Percentiles rank a stretch among this genome's conserved stretches.
phyloP scores from a whole-genome alignment of 352 stramenopile genomes.

The Globisporangium echinulatum region DNA sequence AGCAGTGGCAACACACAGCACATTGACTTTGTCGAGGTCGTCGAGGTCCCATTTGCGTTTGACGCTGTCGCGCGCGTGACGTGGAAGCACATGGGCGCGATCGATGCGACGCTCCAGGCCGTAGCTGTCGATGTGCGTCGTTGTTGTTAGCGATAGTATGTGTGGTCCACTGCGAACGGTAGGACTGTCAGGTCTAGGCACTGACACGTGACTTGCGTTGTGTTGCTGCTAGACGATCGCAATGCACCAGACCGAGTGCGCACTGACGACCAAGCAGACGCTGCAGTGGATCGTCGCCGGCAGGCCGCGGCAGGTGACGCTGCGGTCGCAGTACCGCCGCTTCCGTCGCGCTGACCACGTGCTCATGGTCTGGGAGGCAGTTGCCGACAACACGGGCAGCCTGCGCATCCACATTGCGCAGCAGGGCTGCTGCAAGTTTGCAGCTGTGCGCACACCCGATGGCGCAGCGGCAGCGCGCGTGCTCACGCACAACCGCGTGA shows the following conservation, averaged over 20 bases:
- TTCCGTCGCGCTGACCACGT: slow-evolving; percentile 1
- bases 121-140: slow-evolving; percentile 1
- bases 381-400: no score
- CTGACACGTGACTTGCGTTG: no score
- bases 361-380: slow-evolving; percentile 1
- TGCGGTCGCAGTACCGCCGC: not conserved
- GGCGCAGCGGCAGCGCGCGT: no score
- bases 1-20: no score
- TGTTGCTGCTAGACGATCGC: not conserved
- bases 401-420: no score
- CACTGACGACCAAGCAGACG: slow-evolving; percentile 1
- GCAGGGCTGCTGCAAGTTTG: no score
- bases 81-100: slow-evolving; percentile 7
- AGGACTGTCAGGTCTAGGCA: no score
- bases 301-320: not conserved
- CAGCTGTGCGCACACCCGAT: no score
- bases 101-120: not conserved
- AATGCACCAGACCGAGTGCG: slow-evolving; percentile 1
- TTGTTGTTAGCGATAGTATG: not conserved
- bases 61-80: not conserved
- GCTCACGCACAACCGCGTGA: no score
- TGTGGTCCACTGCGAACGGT: no score
- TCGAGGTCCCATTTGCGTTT: slow-evolving; percentile 1
- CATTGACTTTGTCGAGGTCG: not conserved
- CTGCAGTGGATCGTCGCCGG: no score